Conservation (phyloP, 805 yeast species). For the Pichia scutulata region DNA sequence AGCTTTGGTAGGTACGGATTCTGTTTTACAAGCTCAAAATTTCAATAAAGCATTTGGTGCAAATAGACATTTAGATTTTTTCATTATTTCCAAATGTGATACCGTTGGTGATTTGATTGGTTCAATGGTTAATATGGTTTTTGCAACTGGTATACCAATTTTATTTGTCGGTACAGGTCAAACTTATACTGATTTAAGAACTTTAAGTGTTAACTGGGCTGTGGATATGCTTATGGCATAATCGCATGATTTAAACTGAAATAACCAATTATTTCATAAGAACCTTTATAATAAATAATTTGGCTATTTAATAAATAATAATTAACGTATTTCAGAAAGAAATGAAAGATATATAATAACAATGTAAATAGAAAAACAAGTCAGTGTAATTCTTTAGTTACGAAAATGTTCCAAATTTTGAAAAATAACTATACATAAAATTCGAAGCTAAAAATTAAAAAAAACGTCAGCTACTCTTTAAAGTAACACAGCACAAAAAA, state of each 20-base stretch:
- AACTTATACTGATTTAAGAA: slow-evolving; percentile 88
- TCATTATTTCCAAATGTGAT: slow-evolving; percentile 89
- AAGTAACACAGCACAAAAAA: too few relatives aligned
- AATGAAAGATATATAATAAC: too few relatives aligned
- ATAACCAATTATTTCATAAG: neutral
- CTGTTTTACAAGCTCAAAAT: slow-evolving; percentile 90
- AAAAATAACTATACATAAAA: too few relatives aligned
- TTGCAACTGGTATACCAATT: slow-evolving; percentile 92
- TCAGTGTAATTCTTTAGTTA: too few relatives aligned
- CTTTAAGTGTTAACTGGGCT: slow-evolving; percentile 87
- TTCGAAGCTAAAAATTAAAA: too few relatives aligned
- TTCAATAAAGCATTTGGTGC: slow-evolving; percentile 92
- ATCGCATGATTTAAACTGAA: neutral
- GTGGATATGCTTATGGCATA: slow-evolving; percentile 73
- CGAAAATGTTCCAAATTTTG: too few relatives aligned
- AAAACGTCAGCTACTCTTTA: too few relatives aligned
- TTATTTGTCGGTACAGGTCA: slow-evolving; percentile 96
- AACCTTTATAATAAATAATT: neutral
- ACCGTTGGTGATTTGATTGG: slow-evolving; percentile 97
- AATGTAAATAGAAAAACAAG: too few relatives aligned
- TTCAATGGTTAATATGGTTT: slow-evolving; percentile 94
- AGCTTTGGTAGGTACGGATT: slow-evolving; percentile 95
- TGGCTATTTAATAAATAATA: too few relatives aligned
- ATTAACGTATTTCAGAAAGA: too few relatives aligned
- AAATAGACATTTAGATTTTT: slow-evolving; percentile 73